A percentile compares a stretch with the other conserved stretches of the same genome.
These are phyloP conservation scores for Centaurea solstitialis DNA, from an alignment of 129 eudicot genomes.

Conservation along the genomic window DNA sequence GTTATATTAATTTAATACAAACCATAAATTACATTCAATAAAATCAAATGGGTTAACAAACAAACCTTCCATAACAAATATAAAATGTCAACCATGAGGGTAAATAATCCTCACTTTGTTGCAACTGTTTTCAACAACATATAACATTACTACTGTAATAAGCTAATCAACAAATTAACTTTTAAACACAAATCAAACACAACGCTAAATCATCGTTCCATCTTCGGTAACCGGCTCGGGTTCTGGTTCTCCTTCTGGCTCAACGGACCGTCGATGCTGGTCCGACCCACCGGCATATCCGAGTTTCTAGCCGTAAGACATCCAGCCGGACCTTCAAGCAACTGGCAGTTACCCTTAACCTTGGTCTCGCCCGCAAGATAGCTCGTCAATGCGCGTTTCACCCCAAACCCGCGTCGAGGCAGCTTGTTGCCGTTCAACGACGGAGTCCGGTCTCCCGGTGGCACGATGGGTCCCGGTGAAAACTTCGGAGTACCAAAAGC, in stretches of 20 bases:
- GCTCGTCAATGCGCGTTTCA: slow-evolving; percentile 71
- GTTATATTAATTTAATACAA: too few relatives aligned
- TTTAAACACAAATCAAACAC: background rate
- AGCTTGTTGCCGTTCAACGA: slow-evolving; percentile 50
- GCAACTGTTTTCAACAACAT: background rate
- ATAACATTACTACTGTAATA: background rate
- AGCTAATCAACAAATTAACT: slow-evolving; percentile 12
- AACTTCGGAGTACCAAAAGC: slow-evolving; percentile 68
- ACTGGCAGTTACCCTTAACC: slow-evolving; percentile 41
- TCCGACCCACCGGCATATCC: slow-evolving; percentile 29
- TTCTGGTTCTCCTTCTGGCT: slow-evolving; percentile 47
- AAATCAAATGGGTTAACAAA: background rate
- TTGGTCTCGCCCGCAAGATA: slow-evolving; percentile 79
- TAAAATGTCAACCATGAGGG: slow-evolving; percentile 13
- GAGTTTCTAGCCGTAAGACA: slow-evolving; percentile 37
- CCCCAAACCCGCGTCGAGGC: slow-evolving; percentile 81
- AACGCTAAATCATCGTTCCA: slow-evolving; percentile 11
- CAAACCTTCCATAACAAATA: slow-evolving; percentile 11
- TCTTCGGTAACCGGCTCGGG: slow-evolving; percentile 26
- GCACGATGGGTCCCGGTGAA: slow-evolving; percentile 53
- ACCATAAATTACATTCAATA: background rate
- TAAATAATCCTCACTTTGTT: slow-evolving; percentile 25
- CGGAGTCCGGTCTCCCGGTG: slow-evolving; percentile 77
- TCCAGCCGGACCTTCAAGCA: slow-evolving; percentile 46
- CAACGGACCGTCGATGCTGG: slow-evolving; percentile 34